Conservation (phyloP, 352 stramenopile genomes). For the Phytophthora megakarya region DNA sequence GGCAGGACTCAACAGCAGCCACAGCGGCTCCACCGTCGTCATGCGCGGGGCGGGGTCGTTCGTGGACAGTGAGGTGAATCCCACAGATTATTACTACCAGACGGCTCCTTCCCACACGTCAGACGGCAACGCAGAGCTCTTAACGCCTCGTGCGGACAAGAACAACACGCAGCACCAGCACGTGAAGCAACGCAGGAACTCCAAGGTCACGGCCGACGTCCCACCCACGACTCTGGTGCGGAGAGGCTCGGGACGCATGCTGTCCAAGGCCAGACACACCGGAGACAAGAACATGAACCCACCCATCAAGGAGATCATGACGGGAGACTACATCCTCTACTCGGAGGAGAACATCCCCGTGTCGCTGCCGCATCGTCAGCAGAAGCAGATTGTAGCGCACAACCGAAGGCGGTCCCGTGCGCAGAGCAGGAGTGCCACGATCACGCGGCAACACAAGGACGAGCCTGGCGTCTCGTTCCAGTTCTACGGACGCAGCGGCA, state of each 20-base stretch:
- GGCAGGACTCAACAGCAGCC: conserved; percentile 20
- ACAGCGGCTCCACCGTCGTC: conserved; percentile 37
- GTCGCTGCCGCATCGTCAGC: conserved; percentile 31
- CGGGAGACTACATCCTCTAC: conserved; percentile 43
- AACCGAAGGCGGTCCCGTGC: conserved; percentile 21
- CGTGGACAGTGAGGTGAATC: conserved; percentile 44
- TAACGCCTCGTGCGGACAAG: conserved; percentile 26
- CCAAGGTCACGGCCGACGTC: conserved; percentile 15
- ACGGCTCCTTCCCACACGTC: conserved; percentile 4
- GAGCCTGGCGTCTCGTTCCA: conserved; percentile 61
- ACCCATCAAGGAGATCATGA: conserved; percentile 35
- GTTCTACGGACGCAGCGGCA: conserved; percentile 62
- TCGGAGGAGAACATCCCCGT: conserved; percentile 36
- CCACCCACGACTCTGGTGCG: conserved; percentile 47
- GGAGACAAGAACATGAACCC: conserved; percentile 30
- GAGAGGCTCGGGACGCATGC: conserved; percentile 61
- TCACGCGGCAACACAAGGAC: conserved; percentile 29
- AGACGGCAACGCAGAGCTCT: conserved; percentile 20
- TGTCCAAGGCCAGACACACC: conserved; percentile 37
- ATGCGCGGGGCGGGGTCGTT: conserved; percentile 42
- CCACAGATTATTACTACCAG: conserved; percentile 36
- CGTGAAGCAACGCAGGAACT: conserved; percentile 23
- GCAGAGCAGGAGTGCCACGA: conserved; percentile 29
- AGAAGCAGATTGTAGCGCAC: conserved; percentile 28
- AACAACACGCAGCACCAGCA: conserved; percentile 1